Percentiles rank a stretch among this genome's conserved stretches.
Conservation (phyloP, 1,139 yeast species). For the Geotrichum phurueaensis region DNA sequence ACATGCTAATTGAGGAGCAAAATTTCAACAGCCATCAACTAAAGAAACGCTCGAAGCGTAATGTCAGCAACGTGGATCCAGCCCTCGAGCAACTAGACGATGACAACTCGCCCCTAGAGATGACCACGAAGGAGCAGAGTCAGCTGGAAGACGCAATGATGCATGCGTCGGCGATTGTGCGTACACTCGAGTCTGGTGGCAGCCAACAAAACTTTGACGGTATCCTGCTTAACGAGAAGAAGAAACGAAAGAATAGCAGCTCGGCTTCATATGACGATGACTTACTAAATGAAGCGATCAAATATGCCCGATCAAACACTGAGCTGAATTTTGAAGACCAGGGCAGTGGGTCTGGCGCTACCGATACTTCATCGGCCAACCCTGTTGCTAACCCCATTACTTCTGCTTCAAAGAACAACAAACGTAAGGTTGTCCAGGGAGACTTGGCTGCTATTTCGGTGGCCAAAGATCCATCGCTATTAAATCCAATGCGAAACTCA, state of each 20-base stretch:
- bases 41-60: slow-evolving; percentile 5
- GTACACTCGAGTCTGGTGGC: slow-evolving; percentile 19
- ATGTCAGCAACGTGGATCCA: slow-evolving; percentile 15
- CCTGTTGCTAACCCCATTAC: background rate
- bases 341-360: background rate
- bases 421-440: background rate
- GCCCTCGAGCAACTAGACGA: slow-evolving; percentile 12
- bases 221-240: background rate
- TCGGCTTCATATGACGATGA: slow-evolving; percentile 8
- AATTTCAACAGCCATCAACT: background rate
- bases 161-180: slow-evolving; percentile 29
- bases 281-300: slow-evolving; percentile 4
- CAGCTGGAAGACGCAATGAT: slow-evolving; percentile 28
- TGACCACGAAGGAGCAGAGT: slow-evolving; percentile 22
- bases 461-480: slow-evolving; percentile 6
- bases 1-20: slow-evolving; percentile 11
- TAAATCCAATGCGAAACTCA: slow-evolving; percentile 1
- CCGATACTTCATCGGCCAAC: background rate
- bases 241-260: background rate
- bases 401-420: background rate
- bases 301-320: background rate
- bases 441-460: slow-evolving; percentile 7
- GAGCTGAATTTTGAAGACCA: background rate
- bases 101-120: background rate
- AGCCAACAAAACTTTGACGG: slow-evolving; percentile 1